A percentile compares a stretch with the other conserved stretches of the same genome.
Evolutionary conservation across 2,329 filamentous ascomycete species (phyloP).

Genomic region (Chaetomium sp.): DNA sequence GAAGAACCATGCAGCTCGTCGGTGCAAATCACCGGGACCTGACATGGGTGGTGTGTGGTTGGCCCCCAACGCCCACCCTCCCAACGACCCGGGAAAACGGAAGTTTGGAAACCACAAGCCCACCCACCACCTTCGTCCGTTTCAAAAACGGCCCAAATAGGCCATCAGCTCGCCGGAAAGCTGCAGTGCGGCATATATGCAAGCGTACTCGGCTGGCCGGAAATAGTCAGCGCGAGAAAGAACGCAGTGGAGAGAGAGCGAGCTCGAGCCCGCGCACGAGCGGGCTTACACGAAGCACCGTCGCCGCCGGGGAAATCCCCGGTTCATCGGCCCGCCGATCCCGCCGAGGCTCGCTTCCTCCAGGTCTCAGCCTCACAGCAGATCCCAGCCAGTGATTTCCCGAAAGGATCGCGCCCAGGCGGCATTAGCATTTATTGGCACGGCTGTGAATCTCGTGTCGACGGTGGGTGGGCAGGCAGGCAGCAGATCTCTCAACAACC

Average conservation of each 20-base stretch:
- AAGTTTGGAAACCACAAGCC: background rate
- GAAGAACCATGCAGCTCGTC: constrained; percentile 21
- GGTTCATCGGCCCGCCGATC: background rate
- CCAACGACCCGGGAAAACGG: background rate
- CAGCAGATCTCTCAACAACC: background rate
- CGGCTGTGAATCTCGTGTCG: background rate
- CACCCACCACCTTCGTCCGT: constrained; percentile 1
- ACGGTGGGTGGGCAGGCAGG: too few species aligned
- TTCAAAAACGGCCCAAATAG: background rate
- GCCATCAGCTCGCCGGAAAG: background rate
- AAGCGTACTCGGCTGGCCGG: background rate
- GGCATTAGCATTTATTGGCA: background rate
- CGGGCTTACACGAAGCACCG: background rate
- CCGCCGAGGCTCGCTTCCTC: background rate
- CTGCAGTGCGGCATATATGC: constrained; percentile 7
- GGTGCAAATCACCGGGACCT: constrained; percentile 4
- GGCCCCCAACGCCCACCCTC: constrained; percentile 5
- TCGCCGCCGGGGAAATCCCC: background rate
- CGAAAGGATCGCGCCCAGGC: background rate
- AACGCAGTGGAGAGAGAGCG: background rate
- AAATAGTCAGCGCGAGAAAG: constrained; percentile 1
- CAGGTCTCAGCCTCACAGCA: background rate
- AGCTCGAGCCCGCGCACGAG: background rate
- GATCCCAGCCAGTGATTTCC: background rate
- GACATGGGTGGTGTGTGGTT: constrained; percentile 12